These are phyloP conservation scores for Seiridium unicorne DNA, from an alignment of 2,329 filamentous ascomycete species.

Conservation along the genomic window DNA sequence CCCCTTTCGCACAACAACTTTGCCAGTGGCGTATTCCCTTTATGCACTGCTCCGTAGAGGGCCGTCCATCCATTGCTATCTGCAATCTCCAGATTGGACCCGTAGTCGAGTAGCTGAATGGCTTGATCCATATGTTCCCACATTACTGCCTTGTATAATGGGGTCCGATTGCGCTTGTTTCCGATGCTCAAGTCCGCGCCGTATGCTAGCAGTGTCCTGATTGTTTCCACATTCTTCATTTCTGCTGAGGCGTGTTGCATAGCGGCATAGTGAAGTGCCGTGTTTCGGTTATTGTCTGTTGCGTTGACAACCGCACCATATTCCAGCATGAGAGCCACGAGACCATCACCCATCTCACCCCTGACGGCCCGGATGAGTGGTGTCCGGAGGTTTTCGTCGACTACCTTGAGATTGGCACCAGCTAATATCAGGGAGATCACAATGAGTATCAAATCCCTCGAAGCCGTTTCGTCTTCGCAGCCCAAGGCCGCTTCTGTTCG, in stretches of 20 bases:
- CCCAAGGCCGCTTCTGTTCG: slow-evolving; percentile 14
- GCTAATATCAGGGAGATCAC: slow-evolving; percentile 17
- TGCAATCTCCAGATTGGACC: slow-evolving; percentile 16
- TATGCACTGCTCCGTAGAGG: slow-evolving; percentile 17
- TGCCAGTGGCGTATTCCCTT: slow-evolving; percentile 14
- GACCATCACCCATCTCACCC: slow-evolving; percentile 19
- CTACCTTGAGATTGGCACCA: slow-evolving; percentile 13
- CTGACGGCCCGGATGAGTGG: slow-evolving; percentile 18
- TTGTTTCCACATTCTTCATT: slow-evolving; percentile 15
- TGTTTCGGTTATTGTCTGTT: slow-evolving; percentile 17
- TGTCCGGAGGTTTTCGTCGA: slow-evolving; percentile 15
- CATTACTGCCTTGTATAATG: slow-evolving; percentile 18
- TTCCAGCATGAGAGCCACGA: slow-evolving; percentile 19
- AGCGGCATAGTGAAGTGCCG: slow-evolving; percentile 19
- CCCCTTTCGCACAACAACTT: slow-evolving; percentile 18
- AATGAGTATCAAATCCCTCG: slow-evolving; percentile 13
- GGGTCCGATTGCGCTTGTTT: slow-evolving; percentile 17
- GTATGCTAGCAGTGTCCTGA: slow-evolving; percentile 15
- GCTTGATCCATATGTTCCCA: slow-evolving; percentile 14
- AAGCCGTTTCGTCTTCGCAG: slow-evolving; percentile 13
- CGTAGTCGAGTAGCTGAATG: slow-evolving; percentile 18
- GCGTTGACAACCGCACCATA: slow-evolving; percentile 15
- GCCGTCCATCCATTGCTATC: slow-evolving; percentile 18
- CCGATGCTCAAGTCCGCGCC: slow-evolving; percentile 16
- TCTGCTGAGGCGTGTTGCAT: slow-evolving; percentile 14